Base-by-base conservation (phyloP, 768 basidiomycete genomes). In the Scleroderma citrinum region DNA sequence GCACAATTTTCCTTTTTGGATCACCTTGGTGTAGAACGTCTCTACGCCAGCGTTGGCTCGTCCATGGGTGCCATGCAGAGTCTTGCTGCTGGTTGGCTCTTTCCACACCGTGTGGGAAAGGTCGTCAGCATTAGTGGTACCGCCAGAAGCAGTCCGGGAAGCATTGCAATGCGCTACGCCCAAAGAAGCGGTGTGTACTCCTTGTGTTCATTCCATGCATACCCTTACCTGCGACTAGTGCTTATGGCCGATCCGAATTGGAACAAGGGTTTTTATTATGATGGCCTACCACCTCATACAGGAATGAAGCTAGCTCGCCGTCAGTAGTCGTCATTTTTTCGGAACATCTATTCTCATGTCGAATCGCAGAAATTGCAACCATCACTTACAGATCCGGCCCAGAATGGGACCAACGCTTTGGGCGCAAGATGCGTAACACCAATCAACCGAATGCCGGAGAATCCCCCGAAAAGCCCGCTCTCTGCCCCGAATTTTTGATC, bases 51-150 rank as follows among this genome's bases (percentile, higher is more conserved):
- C 49, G 92, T 98, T 1, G 96, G 96, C 1, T 85, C 80, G 43
- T 93, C 90, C 14, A 98, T 99, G 96, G 96, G 96, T 20, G 96
- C 82, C 1, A 97, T 98, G 95, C 92, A 92, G 69, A 95, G 92
- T 69, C 76, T 99, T 12, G 94, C 93, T 29, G 83, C 93, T n/a
- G 96, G 83, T 1, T 94, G 93, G 83, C 72, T 98, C 19, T 82
- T 83, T 59, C 95, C 96, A 4, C 78, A 90, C 29, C 77, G 95
- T 20, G 91, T 97, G 0, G 83, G 82, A 2, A 92, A 92, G 66
- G 73, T 98, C 14, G 89, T 94, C 32, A 92, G 87, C 60, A 98
- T 99, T 56, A 93, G 90, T 56, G 96, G 93, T 16, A 93, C 92
- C 0, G 95, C 93, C 1, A 74, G 96, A 47, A 96, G 91, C 59